A percentile compares a stretch with the other conserved stretches of the same genome.
Conservation (phyloP, 371 early-diverging fungal genomes). For the Haplosporangium sp. region DNA sequence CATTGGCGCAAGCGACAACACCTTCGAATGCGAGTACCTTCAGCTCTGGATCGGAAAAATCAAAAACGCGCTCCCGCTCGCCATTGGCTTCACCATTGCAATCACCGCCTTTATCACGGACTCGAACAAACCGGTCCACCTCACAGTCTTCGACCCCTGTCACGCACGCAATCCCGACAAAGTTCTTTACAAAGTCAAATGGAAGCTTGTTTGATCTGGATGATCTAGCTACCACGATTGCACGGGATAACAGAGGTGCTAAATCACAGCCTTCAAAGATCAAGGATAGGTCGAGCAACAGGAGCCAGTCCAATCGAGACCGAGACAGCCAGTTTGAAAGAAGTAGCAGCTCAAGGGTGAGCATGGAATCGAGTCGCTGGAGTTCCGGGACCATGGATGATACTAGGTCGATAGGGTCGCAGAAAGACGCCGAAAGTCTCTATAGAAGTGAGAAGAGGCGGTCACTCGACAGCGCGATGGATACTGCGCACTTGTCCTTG, state of each 20-base stretch:
- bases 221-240: slow-evolving; percentile 34
- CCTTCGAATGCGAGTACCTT: slow-evolving; percentile 6
- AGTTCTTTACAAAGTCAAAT: slow-evolving; percentile 37
- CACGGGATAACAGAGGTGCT: slow-evolving; percentile 26
- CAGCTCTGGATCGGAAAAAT: slow-evolving; percentile 17
- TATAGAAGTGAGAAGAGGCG: slow-evolving; percentile 22
- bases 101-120: background rate
- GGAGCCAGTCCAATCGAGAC: background rate
- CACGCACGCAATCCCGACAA: slow-evolving; percentile 27
- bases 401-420: background rate
- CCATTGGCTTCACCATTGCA: background rate
- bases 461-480: slow-evolving; percentile 23
- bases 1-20: slow-evolving; percentile 1
- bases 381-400: slow-evolving; percentile 22
- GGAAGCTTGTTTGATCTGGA: slow-evolving; percentile 39
- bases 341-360: slow-evolving; percentile 15
- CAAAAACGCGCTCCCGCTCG: slow-evolving; percentile 18
- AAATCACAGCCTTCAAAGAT: slow-evolving; percentile 1
- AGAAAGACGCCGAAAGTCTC: slow-evolving; percentile 5
- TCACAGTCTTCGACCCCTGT: slow-evolving; percentile 6
- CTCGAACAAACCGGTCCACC: background rate
- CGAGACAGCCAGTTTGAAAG: background rate
- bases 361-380: slow-evolving; percentile 14
- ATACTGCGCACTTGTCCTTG: background rate
- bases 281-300: background rate